Evolutionary conservation across 495 filamentous ascomycete genomes (phyloP).

Genomic region (Xylaria scruposa): DNA sequence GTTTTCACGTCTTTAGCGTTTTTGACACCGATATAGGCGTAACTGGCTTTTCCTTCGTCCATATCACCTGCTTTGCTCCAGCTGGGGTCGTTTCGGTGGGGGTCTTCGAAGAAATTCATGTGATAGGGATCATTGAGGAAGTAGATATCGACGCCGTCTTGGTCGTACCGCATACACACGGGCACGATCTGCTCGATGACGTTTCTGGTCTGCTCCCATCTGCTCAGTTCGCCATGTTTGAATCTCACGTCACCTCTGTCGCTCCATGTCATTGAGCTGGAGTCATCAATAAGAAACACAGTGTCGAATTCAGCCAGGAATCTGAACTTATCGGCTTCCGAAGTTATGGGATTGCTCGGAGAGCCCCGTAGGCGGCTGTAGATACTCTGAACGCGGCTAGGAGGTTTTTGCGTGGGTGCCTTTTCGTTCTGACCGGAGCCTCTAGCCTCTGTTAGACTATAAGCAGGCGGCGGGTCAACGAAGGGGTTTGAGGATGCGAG

Average conservation of each 20-base stretch:
- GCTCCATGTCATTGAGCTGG: slow-evolving; percentile 76
- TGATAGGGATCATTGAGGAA: slow-evolving; percentile 72
- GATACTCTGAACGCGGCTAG: slow-evolving; percentile 18
- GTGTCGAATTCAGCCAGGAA: slow-evolving; percentile 73
- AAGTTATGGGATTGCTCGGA: background rate
- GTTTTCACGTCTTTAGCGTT: slow-evolving; percentile 58
- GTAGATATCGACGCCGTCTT: slow-evolving; percentile 91
- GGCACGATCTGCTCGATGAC: slow-evolving; percentile 81
- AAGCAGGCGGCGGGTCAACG: slow-evolving; percentile 22
- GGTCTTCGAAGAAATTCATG: slow-evolving; percentile 12
- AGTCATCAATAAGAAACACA: slow-evolving; percentile 93
- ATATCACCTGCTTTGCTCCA: slow-evolving; percentile 3
- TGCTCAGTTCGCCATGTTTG: slow-evolving; percentile 32
- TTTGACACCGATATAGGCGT: slow-evolving; percentile 65
- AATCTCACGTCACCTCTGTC: background rate
- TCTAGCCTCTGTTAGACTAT: background rate
- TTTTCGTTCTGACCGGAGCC: background rate
- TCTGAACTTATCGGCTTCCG: slow-evolving; percentile 21
- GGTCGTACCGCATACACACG: slow-evolving; percentile 82
- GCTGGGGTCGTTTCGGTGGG: background rate
- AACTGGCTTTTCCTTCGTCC: slow-evolving; percentile 36
- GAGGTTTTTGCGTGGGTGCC: background rate
- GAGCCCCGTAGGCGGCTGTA: slow-evolving; percentile 22
- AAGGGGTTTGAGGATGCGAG: slow-evolving; percentile 18
- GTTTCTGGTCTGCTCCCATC: slow-evolving; percentile 76